Evolutionary conservation across 2,329 filamentous ascomycete genomes (phyloP).

Genomic region (Colletotrichum liriopes): DNA sequence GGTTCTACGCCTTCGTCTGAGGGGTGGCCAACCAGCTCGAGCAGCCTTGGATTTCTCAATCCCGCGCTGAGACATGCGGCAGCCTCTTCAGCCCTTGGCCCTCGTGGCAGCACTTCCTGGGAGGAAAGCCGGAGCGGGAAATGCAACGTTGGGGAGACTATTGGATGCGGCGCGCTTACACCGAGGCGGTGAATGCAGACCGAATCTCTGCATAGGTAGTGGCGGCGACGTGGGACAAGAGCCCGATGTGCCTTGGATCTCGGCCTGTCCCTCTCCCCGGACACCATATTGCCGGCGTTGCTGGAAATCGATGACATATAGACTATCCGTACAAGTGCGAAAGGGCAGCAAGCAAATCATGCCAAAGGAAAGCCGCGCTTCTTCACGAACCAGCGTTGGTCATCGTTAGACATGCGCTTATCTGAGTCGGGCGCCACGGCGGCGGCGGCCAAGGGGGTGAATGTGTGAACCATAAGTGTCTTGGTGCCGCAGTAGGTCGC

Average conservation of each 20-base stretch:
- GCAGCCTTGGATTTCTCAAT: background rate
- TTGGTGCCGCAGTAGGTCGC: background rate
- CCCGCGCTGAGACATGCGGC: constrained; percentile 37
- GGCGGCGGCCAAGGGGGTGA: background rate
- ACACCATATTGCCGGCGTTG: background rate
- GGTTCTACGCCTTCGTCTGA: background rate
- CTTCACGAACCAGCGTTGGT: background rate
- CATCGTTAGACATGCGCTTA: background rate
- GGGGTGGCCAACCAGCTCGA: background rate
- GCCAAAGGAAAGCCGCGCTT: background rate
- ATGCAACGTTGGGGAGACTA: constrained; percentile 22
- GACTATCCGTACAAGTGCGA: background rate
- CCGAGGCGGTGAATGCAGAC: constrained; percentile 17
- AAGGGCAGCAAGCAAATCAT: background rate
- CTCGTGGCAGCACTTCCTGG: constrained; percentile 34
- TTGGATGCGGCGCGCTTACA: constrained; percentile 28
- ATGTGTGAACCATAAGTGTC: background rate
- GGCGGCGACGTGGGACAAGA: constrained; percentile 6
- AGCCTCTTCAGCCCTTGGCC: constrained; percentile 34
- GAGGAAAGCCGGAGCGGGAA: background rate
- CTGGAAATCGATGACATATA: background rate
- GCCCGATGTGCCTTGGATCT: background rate
- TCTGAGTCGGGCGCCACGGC: background rate
- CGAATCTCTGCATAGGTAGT: constrained; percentile 7
- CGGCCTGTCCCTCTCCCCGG: background rate